Percentiles rank a stretch among this genome's conserved stretches.
Evolutionary conservation across 2,329 filamentous ascomycete genomes (phyloP).

Genomic region (Phaeosphaeria sp.): DNA sequence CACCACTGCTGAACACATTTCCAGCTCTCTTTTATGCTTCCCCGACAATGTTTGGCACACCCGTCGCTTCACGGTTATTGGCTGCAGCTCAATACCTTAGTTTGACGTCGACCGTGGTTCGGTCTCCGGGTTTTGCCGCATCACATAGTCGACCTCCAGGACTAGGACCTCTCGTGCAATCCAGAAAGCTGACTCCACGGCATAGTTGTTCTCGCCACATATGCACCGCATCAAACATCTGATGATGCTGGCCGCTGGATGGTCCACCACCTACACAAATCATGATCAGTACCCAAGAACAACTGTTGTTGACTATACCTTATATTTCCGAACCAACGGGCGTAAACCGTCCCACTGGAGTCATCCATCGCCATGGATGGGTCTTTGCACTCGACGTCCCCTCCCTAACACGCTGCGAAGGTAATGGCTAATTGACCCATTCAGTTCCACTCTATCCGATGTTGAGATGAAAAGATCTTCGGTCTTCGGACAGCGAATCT

Average conservation of each 20-base stretch:
- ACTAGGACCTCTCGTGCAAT: neutral
- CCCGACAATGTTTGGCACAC: neutral
- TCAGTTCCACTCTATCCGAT: neutral
- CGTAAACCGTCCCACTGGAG: neutral
- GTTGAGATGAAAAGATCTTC: neutral
- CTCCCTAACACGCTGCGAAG: neutral
- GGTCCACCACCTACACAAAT: neutral
- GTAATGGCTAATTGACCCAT: neutral
- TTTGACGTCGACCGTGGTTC: slow-evolving; percentile 1
- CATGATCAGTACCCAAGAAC: neutral
- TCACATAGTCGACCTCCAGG: neutral
- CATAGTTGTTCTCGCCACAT: neutral
- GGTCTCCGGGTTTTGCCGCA: slow-evolving; percentile 1
- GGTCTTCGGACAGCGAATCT: neutral
- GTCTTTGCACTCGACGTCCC: neutral
- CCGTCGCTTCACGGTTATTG: neutral
- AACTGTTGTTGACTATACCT: neutral
- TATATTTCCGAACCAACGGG: neutral
- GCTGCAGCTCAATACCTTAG: neutral
- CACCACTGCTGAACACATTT: neutral
- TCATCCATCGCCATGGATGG: neutral
- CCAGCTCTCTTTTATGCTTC: neutral
- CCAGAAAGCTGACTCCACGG: neutral
- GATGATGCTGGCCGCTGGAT: neutral
- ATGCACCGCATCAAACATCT: neutral